Conservation (phyloP, 2,329 filamentous ascomycete genomes). For the Exophiala sp. region DNA sequence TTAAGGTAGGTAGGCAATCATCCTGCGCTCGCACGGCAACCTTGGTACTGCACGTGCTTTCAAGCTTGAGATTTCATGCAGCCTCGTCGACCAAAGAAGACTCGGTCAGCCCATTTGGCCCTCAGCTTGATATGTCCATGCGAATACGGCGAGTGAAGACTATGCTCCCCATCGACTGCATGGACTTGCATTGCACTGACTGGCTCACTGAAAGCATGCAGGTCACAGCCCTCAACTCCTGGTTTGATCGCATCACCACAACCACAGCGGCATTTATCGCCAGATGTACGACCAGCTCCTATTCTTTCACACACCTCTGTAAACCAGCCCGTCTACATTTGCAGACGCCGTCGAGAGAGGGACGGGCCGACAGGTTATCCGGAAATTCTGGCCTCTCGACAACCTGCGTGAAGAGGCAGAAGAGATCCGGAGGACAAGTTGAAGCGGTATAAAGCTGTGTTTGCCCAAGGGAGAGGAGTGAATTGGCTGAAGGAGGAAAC, state of each 20-base stretch:
- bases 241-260: conserved; percentile 57
- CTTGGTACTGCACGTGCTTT: too few species aligned
- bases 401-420: conserved; percentile 44
- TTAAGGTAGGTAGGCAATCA: too few species aligned
- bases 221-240: conserved; percentile 54
- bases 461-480: conserved; percentile 54
- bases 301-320: conserved; percentile 35
- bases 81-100: too few species aligned
- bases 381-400: conserved; percentile 47
- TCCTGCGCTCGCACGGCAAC: too few species aligned
- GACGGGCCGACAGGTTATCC: conserved; percentile 40
- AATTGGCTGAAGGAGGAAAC: conserved; percentile 53
- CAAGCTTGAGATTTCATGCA: too few species aligned
- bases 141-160: too few species aligned
- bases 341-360: conserved; percentile 49
- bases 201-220: too few species aligned
- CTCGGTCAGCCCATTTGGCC: too few species aligned
- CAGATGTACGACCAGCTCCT: conserved; percentile 52
- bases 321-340: conserved; percentile 52
- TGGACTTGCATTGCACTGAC: too few species aligned
- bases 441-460: conserved; percentile 57
- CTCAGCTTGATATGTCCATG: too few species aligned
- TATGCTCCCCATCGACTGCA: too few species aligned
- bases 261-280: conserved; percentile 62
- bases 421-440: conserved; percentile 46